Base-by-base conservation (phyloP, 129 eudicot genomes). In the Flaveria brownii region DNA sequence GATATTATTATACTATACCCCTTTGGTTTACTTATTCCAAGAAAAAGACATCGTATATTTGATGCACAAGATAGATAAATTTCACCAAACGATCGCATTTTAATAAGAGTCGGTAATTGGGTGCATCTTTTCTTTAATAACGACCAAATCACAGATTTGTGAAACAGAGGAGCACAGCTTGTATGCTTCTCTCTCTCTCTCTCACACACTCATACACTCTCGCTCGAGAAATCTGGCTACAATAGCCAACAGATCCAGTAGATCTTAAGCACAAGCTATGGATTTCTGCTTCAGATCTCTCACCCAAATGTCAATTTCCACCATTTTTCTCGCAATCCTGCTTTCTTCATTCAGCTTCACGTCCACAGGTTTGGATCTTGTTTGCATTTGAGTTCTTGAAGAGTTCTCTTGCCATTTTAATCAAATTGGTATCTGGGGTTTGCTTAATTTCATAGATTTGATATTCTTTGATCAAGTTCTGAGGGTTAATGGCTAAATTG, bases 261-360 rank as follows among this genome's bases (percentile, higher is more conserved):
- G 61, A 82, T 72, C 81, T 81, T 64, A 66, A 18, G 51, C 68
- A 26, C 15, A 68, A 73, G 54, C 14, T 77, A 91, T 91, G 97
- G 94, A 77, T 25, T 77, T 46, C 75, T 50, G 66, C 76, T 81
- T 76, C 80, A 83, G 85, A 87, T 92, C 91, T 79, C 75, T 79
- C 17, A 45, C 79, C 70, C 77, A 64, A 47, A 43, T 88, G 10
- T 54, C 83, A 60, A 30, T 75, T 67, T 77, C 78, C 77, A 13
- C 82, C 80, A 49, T 84, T 76, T 4, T 85, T 16, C 68, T 84
- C 22, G 51, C 82, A 1, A 64, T 88, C 76, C 80, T 90, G 78
- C 78, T 90, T 30, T 88, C 88, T 63, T 87, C 82, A 79, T 84
- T 82, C 84, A 69, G 72, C 78, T 86, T 93, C 72, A 82, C 84